These are phyloP conservation scores for Quercus variabilis DNA, from an alignment of 306 rosid species.

Conservation along the genomic window DNA sequence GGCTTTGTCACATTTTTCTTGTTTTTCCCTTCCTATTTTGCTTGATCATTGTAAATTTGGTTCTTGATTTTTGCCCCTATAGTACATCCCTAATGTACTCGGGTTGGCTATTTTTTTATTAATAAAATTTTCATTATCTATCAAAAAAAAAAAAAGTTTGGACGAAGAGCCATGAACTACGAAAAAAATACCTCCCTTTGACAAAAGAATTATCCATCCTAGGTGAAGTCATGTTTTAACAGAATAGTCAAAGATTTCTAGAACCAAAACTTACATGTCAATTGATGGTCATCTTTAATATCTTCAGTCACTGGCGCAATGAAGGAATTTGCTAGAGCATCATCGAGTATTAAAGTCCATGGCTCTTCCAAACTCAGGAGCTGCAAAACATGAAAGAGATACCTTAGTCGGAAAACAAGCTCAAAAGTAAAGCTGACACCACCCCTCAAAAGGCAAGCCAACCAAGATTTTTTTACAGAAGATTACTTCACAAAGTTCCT, in stretches of 20 bases:
- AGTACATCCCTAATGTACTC: too few relatives aligned
- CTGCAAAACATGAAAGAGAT: slow-evolving; percentile 40
- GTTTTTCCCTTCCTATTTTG: too few relatives aligned
- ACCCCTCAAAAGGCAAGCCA: slow-evolving; percentile 1
- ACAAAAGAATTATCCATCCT: not conserved
- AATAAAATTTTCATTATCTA: too few relatives aligned
- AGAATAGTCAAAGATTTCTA: not conserved
- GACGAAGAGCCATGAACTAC: not conserved
- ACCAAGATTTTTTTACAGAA: slow-evolving; percentile 9
- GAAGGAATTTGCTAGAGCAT: slow-evolving; percentile 89
- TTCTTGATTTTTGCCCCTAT: too few relatives aligned
- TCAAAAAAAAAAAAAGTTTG: not conserved
- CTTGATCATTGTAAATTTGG: too few relatives aligned
- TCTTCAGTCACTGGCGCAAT: slow-evolving; percentile 87
- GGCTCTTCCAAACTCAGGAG: slow-evolving; percentile 76
- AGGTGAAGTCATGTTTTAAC: not conserved
- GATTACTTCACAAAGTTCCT: not conserved
- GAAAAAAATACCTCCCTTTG: not conserved
- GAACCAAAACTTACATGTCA: slow-evolving; percentile 57
- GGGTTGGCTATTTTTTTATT: too few relatives aligned
- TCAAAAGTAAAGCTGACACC: slow-evolving; percentile 4
- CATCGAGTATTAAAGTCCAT: slow-evolving; percentile 90
- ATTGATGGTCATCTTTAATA: slow-evolving; percentile 75
- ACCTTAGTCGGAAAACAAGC: not conserved
- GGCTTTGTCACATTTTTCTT: too few relatives aligned